A percentile compares a stretch with the other conserved stretches of the same genome.
Evolutionary conservation across 441 rosid genomes (phyloP).

Genomic region (Jatropha podagrica): DNA sequence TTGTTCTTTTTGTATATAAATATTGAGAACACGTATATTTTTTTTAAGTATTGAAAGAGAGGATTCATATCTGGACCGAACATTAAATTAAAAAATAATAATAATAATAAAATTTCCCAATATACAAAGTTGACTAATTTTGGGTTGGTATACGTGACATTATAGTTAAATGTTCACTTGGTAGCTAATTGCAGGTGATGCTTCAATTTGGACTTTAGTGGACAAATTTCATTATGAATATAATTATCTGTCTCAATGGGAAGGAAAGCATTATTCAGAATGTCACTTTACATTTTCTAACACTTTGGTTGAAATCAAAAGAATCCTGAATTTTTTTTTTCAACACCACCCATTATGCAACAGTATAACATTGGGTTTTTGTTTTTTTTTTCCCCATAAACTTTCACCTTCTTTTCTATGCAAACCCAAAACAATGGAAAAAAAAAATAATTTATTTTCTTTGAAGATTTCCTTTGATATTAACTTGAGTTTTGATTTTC

Average conservation of each 20-base stretch:
- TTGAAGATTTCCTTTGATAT: too few species aligned
- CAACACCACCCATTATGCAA: conserved; percentile 20
- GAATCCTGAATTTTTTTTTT: background rate
- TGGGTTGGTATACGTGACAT: background rate
- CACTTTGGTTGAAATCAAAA: background rate
- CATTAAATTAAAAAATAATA: too few species aligned
- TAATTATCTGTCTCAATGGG: background rate
- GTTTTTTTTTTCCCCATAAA: too few species aligned
- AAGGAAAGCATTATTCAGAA: background rate
- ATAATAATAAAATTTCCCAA: too few species aligned
- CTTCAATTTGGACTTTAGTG: conserved; percentile 13
- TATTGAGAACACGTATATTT: too few species aligned
- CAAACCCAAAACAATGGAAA: too few species aligned
- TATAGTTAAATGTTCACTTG: conserved; percentile 16
- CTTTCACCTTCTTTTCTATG: too few species aligned
- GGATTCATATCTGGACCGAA: too few species aligned
- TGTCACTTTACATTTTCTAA: background rate
- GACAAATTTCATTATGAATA: background rate
- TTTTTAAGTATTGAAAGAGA: too few species aligned
- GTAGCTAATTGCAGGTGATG: background rate
- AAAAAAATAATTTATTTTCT: too few species aligned
- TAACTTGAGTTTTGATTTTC: too few species aligned
- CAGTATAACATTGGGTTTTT: background rate
- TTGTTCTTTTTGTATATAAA: too few species aligned
- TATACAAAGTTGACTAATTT: background rate